Evolutionary conservation across 257 asterid genomes (phyloP).

Genomic region (Cinchona pubescens): DNA sequence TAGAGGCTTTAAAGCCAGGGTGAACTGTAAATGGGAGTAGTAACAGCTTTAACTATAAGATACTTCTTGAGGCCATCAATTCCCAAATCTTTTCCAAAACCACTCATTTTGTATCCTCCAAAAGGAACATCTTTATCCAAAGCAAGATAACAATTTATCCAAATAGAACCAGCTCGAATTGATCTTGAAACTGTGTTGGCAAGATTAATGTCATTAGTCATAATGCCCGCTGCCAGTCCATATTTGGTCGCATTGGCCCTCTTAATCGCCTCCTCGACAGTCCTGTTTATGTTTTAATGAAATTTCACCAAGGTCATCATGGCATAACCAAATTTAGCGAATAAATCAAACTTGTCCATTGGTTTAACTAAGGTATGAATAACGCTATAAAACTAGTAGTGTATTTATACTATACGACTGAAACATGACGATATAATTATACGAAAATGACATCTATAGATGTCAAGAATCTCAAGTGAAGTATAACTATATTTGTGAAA

Average conservation of each 20-base stretch:
- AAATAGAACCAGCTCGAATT: slow-evolving; percentile 64
- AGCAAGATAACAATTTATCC: slow-evolving; percentile 78
- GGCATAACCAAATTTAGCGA: neutral
- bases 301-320: neutral
- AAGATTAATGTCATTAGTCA: slow-evolving; percentile 71
- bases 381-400: neutral
- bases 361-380: neutral
- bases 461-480: too few relatives aligned
- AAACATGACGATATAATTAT: too few relatives aligned
- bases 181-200: slow-evolving; percentile 84
- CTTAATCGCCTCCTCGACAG: slow-evolving; percentile 71
- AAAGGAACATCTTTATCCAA: slow-evolving; percentile 53
- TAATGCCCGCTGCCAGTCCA: slow-evolving; percentile 81
- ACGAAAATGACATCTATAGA: too few relatives aligned
- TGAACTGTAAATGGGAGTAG: slow-evolving; percentile 67
- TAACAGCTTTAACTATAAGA: slow-evolving; percentile 64
- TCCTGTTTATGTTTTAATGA: slow-evolving; percentile 29
- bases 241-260: slow-evolving; percentile 66
- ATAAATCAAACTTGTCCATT: too few relatives aligned
- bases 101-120: slow-evolving; percentile 90
- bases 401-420: too few relatives aligned
- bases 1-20: slow-evolving; percentile 66
- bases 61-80: slow-evolving; percentile 55
- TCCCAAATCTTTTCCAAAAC: slow-evolving; percentile 75
- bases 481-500: too few relatives aligned